Evolutionary conservation across 192 early-diverging fungal genomes (phyloP).

Genomic region (Helicostylum pulchrum): DNA sequence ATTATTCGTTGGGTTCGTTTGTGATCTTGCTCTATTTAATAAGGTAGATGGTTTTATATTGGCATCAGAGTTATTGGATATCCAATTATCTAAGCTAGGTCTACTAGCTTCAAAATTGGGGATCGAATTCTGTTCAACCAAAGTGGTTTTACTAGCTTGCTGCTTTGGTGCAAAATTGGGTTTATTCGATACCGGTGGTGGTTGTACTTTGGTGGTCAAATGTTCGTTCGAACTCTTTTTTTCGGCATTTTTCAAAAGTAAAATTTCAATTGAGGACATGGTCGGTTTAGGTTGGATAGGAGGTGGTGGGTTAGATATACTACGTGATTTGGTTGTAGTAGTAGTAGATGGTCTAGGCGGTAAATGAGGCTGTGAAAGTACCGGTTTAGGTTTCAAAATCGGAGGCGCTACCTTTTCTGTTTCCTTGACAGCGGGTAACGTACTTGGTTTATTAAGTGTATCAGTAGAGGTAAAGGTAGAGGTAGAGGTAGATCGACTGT

Average conservation of each 20-base stretch:
- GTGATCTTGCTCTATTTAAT: slow-evolving; percentile 14
- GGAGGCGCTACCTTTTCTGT: slow-evolving; percentile 10
- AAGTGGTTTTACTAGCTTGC: background rate
- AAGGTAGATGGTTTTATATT: slow-evolving; percentile 10
- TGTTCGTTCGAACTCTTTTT: too few relatives aligned
- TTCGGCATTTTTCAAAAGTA: too few relatives aligned
- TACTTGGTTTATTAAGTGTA: background rate
- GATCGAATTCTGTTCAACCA: too few relatives aligned
- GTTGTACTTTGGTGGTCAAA: background rate
- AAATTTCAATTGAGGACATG: background rate
- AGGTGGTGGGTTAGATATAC: background rate
- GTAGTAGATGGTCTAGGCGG: background rate
- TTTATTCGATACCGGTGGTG: background rate
- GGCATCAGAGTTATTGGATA: background rate
- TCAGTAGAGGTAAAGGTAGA: background rate
- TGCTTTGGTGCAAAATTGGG: background rate
- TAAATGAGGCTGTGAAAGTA: background rate
- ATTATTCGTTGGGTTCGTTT: background rate
- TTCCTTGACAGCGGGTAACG: background rate
- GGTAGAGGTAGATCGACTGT: background rate
- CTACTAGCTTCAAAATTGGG: background rate
- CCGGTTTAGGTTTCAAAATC: slow-evolving; percentile 13
- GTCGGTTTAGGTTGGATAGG: background rate
- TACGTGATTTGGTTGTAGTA: background rate
- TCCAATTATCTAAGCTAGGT: background rate